Evolutionary conservation across 2,329 filamentous ascomycete species (phyloP).

Genomic region (Colletotrichum liriopes): DNA sequence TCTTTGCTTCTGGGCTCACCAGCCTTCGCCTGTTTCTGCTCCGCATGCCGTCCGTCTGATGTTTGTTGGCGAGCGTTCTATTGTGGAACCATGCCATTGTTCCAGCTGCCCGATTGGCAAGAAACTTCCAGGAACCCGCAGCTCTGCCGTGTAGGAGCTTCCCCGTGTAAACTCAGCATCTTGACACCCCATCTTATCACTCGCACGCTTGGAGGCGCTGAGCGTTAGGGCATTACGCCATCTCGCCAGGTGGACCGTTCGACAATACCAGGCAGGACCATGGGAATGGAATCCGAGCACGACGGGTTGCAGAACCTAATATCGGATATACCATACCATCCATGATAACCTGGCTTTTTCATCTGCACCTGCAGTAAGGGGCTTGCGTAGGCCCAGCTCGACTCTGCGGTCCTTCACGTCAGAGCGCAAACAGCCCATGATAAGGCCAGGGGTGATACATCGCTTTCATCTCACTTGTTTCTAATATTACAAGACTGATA

Average conservation of each 20-base stretch:
- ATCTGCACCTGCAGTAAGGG: conserved; percentile 17
- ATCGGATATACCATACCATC: conserved; percentile 19
- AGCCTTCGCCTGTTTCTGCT: conserved; percentile 21
- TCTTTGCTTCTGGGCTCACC: conserved; percentile 22
- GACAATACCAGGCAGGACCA: background rate
- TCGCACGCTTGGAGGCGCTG: background rate
- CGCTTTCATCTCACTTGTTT: background rate
- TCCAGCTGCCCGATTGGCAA: conserved; percentile 10
- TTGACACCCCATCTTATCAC: conserved; percentile 9
- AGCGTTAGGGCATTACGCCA: conserved; percentile 13
- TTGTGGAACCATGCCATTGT: conserved; percentile 24
- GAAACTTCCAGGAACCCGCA: conserved; percentile 16
- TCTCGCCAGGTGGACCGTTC: background rate
- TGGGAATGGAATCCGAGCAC: conserved; percentile 6
- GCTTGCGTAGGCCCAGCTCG: conserved; percentile 7
- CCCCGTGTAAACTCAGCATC: conserved; percentile 11
- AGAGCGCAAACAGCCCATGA: conserved; percentile 7
- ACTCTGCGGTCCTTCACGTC: background rate
- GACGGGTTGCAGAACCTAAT: conserved; percentile 8
- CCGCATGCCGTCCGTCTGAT: conserved; percentile 35
- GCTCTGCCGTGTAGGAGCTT: conserved; percentile 16
- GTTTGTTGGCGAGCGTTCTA: conserved; percentile 17
- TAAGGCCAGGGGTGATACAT: conserved; percentile 21
- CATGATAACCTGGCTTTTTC: conserved; percentile 17
- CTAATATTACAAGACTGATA: background rate